Evolutionary conservation across 2,329 filamentous ascomycete species (phyloP).

Genomic region (Penicillium sp.): DNA sequence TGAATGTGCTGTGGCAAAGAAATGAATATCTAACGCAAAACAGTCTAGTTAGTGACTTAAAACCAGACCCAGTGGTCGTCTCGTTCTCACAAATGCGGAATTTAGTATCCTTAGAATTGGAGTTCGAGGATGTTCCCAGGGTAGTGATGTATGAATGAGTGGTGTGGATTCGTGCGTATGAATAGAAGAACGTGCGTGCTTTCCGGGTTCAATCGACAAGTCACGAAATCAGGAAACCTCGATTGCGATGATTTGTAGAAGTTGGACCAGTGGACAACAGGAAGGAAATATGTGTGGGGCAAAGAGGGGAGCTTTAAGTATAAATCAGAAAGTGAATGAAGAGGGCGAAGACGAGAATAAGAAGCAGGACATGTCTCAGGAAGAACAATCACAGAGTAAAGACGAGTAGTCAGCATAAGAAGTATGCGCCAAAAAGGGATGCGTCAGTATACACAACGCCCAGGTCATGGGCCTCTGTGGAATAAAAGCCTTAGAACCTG

Average conservation of each 20-base stretch:
- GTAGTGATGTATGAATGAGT: background rate
- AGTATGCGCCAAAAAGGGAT: conserved; percentile 8
- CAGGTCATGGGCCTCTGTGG: conserved; percentile 3
- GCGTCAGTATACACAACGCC: conserved; percentile 12
- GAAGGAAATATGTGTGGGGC: background rate
- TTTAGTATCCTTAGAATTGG: background rate
- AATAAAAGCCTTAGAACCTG: conserved; percentile 4
- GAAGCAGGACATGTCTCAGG: conserved; percentile 8
- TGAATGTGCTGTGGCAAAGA: conserved; percentile 17
- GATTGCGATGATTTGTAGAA: background rate
- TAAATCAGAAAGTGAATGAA: background rate
- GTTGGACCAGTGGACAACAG: background rate
- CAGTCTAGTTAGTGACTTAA: conserved; percentile 14
- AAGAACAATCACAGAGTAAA: background rate
- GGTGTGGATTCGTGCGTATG: background rate
- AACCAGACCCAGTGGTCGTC: background rate
- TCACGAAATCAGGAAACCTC: background rate
- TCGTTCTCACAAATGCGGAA: background rate
- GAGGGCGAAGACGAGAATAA: conserved; percentile 6
- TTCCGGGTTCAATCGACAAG: background rate
- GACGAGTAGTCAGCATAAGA: conserved; percentile 3
- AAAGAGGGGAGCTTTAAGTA: background rate
- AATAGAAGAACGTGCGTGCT: background rate
- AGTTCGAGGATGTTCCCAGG: background rate
- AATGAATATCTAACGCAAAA: conserved; percentile 12